A percentile compares a stretch with the other conserved stretches of the same genome.
These are phyloP conservation scores for Fusarium vanettenii DNA, from an alignment of 2,329 filamentous ascomycete genomes.

Conservation along the genomic window DNA sequence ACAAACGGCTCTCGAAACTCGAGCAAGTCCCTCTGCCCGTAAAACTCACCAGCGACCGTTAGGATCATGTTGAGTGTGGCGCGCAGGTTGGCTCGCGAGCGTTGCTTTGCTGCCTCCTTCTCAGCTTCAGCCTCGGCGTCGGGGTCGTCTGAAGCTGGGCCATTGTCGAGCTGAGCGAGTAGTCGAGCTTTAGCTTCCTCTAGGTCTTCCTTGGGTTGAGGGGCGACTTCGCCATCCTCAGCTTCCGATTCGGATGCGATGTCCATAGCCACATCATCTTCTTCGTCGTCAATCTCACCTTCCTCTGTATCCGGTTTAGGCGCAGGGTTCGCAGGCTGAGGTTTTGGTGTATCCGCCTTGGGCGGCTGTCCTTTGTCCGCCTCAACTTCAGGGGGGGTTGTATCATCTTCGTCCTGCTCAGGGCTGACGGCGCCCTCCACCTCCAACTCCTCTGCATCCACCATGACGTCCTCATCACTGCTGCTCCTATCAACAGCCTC, in stretches of 20 bases:
- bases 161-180: conserved; percentile 56
- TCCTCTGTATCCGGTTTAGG: conserved; percentile 34
- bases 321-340: not conserved
- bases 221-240: conserved; percentile 51
- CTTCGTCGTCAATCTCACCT: conserved; percentile 44
- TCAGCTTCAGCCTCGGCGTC: conserved; percentile 23
- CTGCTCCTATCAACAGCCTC: conserved; percentile 61
- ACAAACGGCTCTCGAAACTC: conserved; percentile 75
- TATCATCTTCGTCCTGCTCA: conserved; percentile 23
- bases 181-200: conserved; percentile 62
- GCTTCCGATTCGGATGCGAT: conserved; percentile 49
- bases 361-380: conserved; percentile 15
- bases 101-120: conserved; percentile 44
- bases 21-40: conserved; percentile 88
- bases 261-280: conserved; percentile 57
- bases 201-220: conserved; percentile 51
- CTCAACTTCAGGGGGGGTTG: conserved; percentile 6
- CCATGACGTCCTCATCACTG: conserved; percentile 52
- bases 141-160: conserved; percentile 39
- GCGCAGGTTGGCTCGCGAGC: conserved; percentile 63
- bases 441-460: conserved; percentile 47
- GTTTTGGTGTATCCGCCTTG: not conserved
- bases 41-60: conserved; percentile 87
- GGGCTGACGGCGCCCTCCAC: conserved; percentile 43
- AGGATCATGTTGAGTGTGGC: conserved; percentile 94